Conservation (phyloP, 208 protist species). For the Blechomonas ayalai region DNA sequence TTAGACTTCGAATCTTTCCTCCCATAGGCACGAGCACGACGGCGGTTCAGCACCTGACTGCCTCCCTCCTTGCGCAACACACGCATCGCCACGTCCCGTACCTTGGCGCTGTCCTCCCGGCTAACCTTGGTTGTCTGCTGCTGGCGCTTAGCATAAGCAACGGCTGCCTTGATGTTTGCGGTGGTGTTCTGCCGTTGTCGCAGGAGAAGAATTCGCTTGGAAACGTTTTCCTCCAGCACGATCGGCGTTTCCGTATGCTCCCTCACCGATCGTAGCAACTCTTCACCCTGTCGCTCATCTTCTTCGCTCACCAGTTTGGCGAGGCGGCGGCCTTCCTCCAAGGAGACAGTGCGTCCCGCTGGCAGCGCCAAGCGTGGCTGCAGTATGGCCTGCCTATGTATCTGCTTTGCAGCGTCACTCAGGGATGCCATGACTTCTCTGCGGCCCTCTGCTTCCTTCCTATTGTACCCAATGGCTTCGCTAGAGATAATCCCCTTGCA, state of each 20-base stretch:
- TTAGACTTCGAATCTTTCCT: conserved; percentile 18
- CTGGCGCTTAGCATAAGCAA: conserved; percentile 46
- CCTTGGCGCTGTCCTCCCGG: conserved; percentile 17
- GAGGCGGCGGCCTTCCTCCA: conserved; percentile 65
- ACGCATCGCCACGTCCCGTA: conserved; percentile 26
- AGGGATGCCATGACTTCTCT: conserved; percentile 2
- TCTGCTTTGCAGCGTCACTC: conserved; percentile 15
- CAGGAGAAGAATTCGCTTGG: conserved; percentile 58
- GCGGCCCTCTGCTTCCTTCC: no score
- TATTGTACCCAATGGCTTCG: no score
- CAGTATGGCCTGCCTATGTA: conserved; percentile 60
- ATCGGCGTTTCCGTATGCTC: conserved; percentile 23
- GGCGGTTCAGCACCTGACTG: conserved; percentile 16
- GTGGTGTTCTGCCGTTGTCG: conserved; percentile 55
- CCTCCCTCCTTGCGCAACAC: conserved; percentile 27
- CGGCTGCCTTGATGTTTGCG: conserved; percentile 59
- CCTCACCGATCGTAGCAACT: conserved; percentile 12
- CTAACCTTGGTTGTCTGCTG: conserved; percentile 11
- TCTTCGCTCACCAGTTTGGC: conserved; percentile 56
- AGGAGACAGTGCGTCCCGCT: conserved; percentile 58
- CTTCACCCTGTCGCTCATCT: conserved; percentile 23
- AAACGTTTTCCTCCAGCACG: conserved; percentile 61
- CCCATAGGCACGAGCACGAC: conserved; percentile 25
- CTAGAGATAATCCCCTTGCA: no score
- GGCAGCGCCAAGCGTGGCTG: conserved; percentile 65